Percentiles rank a stretch among this genome's conserved stretches.
These are phyloP conservation scores for Leccinum angustisporum DNA, from an alignment of 1,284 basidiomycete genomes.

Conservation along the genomic window DNA sequence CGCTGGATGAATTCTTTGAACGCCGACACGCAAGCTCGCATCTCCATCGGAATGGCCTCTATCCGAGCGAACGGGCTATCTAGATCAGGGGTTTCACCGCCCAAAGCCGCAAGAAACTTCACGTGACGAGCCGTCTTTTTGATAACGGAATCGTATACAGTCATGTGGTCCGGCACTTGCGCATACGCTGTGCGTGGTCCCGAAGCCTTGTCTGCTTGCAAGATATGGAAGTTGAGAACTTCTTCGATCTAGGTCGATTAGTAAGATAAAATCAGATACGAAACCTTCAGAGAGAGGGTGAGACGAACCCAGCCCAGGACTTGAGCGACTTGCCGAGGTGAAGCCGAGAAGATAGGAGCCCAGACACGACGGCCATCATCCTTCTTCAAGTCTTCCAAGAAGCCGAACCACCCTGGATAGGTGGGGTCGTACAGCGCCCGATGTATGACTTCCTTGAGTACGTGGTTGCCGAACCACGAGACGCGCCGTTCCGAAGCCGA, in stretches of 20 bases:
- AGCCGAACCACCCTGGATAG: not conserved
- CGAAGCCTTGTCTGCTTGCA: not conserved
- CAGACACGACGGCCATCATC: not conserved
- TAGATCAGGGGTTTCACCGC: not conserved
- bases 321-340: not conserved
- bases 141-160: not conserved
- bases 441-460: not conserved
- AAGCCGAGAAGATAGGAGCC: not conserved
- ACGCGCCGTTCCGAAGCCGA: not conserved
- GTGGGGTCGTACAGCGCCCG: not conserved
- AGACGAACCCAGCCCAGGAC: not conserved
- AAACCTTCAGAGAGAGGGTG: not conserved
- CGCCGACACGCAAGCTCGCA: not conserved
- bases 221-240: not conserved
- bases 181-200: not conserved
- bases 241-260: not conserved
- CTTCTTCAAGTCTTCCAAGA: not conserved
- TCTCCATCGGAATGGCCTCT: not conserved
- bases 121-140: not conserved
- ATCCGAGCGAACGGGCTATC: not conserved
- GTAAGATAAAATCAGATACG: not conserved
- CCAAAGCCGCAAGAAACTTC: not conserved
- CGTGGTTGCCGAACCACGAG: not conserved
- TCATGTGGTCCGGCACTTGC: not conserved
- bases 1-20: not conserved